Base-by-base conservation (phyloP, 345 rosid species). In the Acer negundo region DNA sequence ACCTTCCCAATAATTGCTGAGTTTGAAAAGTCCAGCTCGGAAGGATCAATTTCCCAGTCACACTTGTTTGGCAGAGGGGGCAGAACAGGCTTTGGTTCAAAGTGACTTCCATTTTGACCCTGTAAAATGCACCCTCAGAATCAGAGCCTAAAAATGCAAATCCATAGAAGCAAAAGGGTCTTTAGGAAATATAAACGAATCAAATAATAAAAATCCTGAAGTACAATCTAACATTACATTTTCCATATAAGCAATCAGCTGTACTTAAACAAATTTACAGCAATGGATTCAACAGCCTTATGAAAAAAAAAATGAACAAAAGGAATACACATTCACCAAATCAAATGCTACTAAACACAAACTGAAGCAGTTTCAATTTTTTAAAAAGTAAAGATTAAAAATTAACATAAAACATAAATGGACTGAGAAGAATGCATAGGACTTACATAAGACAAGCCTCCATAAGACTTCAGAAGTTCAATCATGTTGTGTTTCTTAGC, bases 101-200 rank as follows among this genome's bases (percentile, higher is more conserved):
- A 92, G 77, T 96, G 99, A 82, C 99, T 96, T 76, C 99, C 99
- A 61, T 82, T 94, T 91, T 96, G 99, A 17, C 99, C 99, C 99
- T 96, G 89, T 80, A 84, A 62, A 78, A 83, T 62, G 31, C 42
- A 66, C 69, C 67, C 61, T 74, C 64, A 59, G 19, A 79, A 46
- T 79, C 74, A 55, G 46, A 59, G 10, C 61, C 64, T 49, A 75
- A 19, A 73, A 55, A 49, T n/a, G 62, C 20, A 51, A 74, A 73
- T n/a, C 3, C 7, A 58, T 23, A 74, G 77, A 23, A 31, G 62
- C 19, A 59, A 44, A 40, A 61, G 65, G 47, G 44, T 65, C 49
- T 70, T 51, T 24, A 73, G 11, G 10, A 31, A 58, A 40, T 51
- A 40, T 44, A 70, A 70, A 55, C 10, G 68, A n/a, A 78, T 44